Conservation (phyloP, 2,329 filamentous ascomycete species). For the Aspergillus persii region DNA sequence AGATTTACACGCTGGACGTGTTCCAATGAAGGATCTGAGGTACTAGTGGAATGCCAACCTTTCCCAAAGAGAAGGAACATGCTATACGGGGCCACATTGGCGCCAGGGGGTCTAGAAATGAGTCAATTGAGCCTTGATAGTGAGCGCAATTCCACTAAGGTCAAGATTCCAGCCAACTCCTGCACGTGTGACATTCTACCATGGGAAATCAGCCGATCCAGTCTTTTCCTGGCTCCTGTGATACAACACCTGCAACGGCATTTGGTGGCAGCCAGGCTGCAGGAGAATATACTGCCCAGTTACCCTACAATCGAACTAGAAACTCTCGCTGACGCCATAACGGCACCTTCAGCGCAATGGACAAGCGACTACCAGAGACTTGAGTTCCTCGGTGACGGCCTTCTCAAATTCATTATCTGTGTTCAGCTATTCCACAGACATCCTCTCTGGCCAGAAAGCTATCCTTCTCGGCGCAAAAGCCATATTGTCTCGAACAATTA, state of each 20-base stretch:
- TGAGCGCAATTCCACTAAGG: too few species aligned
- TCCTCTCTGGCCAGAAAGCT: background rate
- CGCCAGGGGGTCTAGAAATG: too few species aligned
- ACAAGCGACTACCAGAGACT: conserved; percentile 1
- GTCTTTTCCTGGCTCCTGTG: background rate
- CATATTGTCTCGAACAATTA: background rate
- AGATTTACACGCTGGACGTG: background rate
- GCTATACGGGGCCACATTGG: background rate
- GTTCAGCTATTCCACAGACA: background rate
- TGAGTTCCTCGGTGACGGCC: background rate
- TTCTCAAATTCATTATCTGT: background rate
- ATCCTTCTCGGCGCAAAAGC: background rate
- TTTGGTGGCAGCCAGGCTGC: background rate
- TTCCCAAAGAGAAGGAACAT: background rate
- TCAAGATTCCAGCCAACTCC: background rate
- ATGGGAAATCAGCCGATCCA: background rate
- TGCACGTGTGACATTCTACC: conserved; percentile 1
- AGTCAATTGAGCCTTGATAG: too few species aligned
- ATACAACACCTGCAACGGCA: background rate
- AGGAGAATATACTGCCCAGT: too few species aligned
- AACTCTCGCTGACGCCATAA: background rate
- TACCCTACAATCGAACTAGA: background rate
- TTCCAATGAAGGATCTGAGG: background rate
- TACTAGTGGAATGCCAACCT: background rate
- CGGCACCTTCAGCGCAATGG: conserved; percentile 1